phyloP scores from a whole-genome alignment of 768 basidiomycete genomes.

The Lactarius akahatsu region DNA sequence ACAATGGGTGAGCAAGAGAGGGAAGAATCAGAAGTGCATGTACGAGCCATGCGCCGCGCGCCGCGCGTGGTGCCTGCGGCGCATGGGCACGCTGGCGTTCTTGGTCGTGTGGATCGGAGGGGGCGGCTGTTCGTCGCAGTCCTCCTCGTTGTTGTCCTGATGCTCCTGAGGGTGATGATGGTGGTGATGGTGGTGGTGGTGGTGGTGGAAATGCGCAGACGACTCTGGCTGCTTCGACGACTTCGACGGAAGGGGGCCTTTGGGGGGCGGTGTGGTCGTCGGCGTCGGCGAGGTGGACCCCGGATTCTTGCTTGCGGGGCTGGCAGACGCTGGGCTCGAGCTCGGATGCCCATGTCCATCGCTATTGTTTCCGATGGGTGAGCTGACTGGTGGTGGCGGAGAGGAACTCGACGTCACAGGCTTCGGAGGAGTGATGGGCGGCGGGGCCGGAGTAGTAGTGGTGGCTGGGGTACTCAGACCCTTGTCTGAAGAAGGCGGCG shows the following conservation, averaged over 20 bases:
- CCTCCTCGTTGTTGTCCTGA: neutral
- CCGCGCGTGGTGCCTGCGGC: slow-evolving; percentile 3
- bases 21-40: neutral
- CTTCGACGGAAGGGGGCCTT: too few relatives aligned
- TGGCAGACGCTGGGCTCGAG: neutral
- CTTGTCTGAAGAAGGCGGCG: too few relatives aligned
- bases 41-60: neutral
- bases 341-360: neutral
- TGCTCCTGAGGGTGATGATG: neutral
- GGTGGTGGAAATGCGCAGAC: too few relatives aligned
- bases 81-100: neutral
- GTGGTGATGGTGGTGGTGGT: too few relatives aligned
- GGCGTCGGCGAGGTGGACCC: neutral
- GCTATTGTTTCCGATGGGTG: neutral
- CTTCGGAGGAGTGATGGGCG: neutral
- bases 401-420: neutral
- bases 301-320: neutral
- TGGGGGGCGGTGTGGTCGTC: too few relatives aligned
- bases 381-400: neutral
- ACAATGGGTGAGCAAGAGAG: too few relatives aligned
- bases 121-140: neutral
- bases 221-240: too few relatives aligned
- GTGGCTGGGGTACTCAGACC: neutral
- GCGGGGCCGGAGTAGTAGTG: neutral
- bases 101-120: neutral